Evolutionary conservation across 2,329 filamentous ascomycete species (phyloP).

Genomic region (Tolypocladium guangdongense): DNA sequence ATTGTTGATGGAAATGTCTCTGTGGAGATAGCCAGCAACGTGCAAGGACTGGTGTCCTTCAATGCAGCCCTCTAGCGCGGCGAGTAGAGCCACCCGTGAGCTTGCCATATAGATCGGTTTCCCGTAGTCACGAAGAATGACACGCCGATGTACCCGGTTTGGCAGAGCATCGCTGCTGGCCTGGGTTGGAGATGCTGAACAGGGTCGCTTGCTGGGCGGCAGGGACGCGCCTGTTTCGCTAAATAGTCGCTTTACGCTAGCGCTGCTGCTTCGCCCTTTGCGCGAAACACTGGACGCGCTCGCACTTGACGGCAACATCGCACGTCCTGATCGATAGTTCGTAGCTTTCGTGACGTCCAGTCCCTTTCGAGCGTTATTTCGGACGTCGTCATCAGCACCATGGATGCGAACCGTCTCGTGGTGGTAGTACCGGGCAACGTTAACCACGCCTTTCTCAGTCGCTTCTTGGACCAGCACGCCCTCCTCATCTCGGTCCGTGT

Average conservation of each 20-base stretch:
- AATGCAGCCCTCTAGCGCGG: conserved; percentile 25
- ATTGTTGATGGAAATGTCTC: conserved; percentile 34
- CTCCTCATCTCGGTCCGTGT: conserved; percentile 28
- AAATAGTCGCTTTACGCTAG: too few relatives aligned
- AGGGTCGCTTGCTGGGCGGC: too few relatives aligned
- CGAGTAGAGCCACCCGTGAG: conserved; percentile 23
- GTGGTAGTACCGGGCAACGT: conserved; percentile 26
- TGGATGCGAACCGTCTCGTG: conserved; percentile 27
- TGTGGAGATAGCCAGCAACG: conserved; percentile 25
- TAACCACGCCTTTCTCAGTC: conserved; percentile 22
- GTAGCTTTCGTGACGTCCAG: too few relatives aligned
- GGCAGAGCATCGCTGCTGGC: conserved; percentile 1
- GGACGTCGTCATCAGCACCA: background rate
- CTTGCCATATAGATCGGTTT: conserved; percentile 29
- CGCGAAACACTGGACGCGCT: too few relatives aligned
- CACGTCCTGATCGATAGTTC: too few relatives aligned
- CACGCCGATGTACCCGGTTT: conserved; percentile 28
- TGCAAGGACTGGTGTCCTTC: conserved; percentile 25
- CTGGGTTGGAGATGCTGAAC: too few relatives aligned
- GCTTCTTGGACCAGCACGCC: conserved; percentile 26
- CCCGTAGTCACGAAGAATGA: conserved; percentile 28
- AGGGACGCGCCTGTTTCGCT: too few relatives aligned
- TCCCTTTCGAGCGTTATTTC: too few relatives aligned
- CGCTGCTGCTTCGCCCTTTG: too few relatives aligned
- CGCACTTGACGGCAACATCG: too few relatives aligned